A percentile compares a stretch with the other conserved stretches of the same genome.
Conservation (phyloP, 2,329 filamentous ascomycete species). For the Aspergillus calidoustus region DNA sequence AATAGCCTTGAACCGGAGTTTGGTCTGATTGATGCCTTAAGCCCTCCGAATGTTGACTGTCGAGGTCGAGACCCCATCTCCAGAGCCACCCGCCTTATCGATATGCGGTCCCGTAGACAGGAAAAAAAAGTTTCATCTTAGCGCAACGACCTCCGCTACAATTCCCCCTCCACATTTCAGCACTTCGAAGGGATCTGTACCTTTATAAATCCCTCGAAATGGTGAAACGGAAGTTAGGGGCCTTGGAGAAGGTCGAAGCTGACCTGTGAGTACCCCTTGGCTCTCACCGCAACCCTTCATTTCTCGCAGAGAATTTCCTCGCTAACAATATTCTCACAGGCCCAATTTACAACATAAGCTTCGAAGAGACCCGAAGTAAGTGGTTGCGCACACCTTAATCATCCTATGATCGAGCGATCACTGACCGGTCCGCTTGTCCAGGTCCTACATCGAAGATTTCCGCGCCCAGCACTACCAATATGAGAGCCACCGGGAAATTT, state of each 20-base stretch:
- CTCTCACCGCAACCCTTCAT: background rate
- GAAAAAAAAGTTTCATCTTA: conserved; percentile 17
- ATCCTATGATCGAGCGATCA: background rate
- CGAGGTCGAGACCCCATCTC: background rate
- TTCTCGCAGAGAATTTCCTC: conserved; percentile 20
- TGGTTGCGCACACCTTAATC: conserved; percentile 11
- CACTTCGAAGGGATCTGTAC: conserved; percentile 58
- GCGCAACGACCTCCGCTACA: conserved; percentile 57
- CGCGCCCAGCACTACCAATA: conserved; percentile 88
- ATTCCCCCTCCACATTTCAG: conserved; percentile 59
- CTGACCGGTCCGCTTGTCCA: conserved; percentile 37
- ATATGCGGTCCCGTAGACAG: conserved; percentile 11
- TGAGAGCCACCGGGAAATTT: conserved; percentile 87
- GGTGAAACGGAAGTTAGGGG: conserved; percentile 87
- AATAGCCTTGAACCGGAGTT: background rate
- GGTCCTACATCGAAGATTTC: conserved; percentile 90
- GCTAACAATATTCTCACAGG: conserved; percentile 49
- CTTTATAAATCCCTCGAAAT: conserved; percentile 49
- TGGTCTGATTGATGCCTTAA: background rate
- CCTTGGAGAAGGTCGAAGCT: conserved; percentile 93
- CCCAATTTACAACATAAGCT: conserved; percentile 92
- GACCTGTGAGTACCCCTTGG: conserved; percentile 65
- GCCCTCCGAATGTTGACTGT: background rate
- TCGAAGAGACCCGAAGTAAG: conserved; percentile 77
- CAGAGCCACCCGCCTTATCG: conserved; percentile 17